Percentiles rank a stretch among this genome's conserved stretches.
phyloP scores from a whole-genome alignment of 257 asterid species.

The Oldenlandia corymbosa region DNA sequence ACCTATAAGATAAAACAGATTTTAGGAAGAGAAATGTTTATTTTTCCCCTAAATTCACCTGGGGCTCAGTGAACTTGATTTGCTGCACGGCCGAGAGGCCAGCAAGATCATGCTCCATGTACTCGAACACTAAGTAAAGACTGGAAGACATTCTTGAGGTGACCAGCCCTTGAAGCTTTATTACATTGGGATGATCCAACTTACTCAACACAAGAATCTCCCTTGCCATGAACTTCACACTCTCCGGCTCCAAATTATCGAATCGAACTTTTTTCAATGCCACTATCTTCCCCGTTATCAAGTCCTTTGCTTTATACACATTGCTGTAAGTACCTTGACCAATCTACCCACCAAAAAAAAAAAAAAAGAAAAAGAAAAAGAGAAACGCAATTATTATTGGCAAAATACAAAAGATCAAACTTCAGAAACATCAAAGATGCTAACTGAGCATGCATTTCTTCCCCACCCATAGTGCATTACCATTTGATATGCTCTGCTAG shows the following conservation, averaged over 20 bases:
- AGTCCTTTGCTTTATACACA: constrained; percentile 84
- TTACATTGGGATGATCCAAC: constrained; percentile 84
- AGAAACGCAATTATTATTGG: background rate
- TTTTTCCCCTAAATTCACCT: constrained; percentile 36
- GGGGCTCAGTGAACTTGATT: constrained; percentile 63
- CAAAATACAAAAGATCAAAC: background rate
- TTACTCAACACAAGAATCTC: constrained; percentile 64
- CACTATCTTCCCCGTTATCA: constrained; percentile 78
- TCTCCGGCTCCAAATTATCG: constrained; percentile 70
- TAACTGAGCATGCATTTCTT: background rate
- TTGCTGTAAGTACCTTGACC: constrained; percentile 97
- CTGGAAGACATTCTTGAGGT: constrained; percentile 85
- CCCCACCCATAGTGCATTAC: background rate
- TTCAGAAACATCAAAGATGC: background rate
- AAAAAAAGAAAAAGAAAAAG: constrained; percentile 13
- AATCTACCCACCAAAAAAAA: constrained; percentile 39
- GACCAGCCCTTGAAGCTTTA: constrained; percentile 84
- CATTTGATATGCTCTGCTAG: background rate
- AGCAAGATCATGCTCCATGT: constrained; percentile 96
- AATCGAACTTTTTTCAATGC: constrained; percentile 89
- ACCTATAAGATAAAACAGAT: background rate
- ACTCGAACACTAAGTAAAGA: constrained; percentile 82
- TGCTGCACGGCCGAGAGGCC: constrained; percentile 73
- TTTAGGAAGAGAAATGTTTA: background rate
- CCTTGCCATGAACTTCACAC: constrained; percentile 78